A percentile compares a stretch with the other conserved stretches of the same genome.
Evolutionary conservation across 805 yeast species (phyloP).

Genomic region (Candida ficus): DNA sequence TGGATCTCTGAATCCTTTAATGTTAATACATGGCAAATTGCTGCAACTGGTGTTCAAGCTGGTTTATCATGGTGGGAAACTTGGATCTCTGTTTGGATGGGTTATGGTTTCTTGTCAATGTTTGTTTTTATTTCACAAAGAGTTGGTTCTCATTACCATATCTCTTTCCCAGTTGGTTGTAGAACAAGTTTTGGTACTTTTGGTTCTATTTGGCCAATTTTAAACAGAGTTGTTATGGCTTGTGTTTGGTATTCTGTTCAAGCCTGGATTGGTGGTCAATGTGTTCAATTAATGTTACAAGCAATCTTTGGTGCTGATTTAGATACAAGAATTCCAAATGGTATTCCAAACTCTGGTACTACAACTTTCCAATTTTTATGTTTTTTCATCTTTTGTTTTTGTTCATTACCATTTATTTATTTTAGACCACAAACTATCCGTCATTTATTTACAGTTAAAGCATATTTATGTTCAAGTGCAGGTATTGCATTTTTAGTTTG

Average conservation of each 20-base stretch:
- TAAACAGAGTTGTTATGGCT: conserved; percentile 85
- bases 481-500: conserved; percentile 79
- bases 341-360: conserved; percentile 51
- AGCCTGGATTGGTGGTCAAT: conserved; percentile 78
- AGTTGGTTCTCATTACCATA: conserved; percentile 74
- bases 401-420: conserved; percentile 74
- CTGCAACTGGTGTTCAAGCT: conserved; percentile 72
- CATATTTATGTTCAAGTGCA: conserved; percentile 73
- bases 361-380: conserved; percentile 68
- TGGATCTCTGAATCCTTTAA: conserved; percentile 92
- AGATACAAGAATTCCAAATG: conserved; percentile 57
- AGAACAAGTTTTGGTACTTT: conserved; percentile 83
- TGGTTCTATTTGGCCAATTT: conserved; percentile 83
- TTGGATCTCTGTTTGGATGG: conserved; percentile 86
- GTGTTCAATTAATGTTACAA: conserved; percentile 70
- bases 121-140: conserved; percentile 72
- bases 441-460: conserved; percentile 79
- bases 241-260: conserved; percentile 88
- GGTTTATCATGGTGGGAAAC: conserved; percentile 90
- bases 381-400: conserved; percentile 78
- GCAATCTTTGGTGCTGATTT: conserved; percentile 68
- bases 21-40: conserved; percentile 87
- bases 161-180: conserved; percentile 78
- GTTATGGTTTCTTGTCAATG: conserved; percentile 64
- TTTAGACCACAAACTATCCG: conserved; percentile 81